A percentile compares a stretch with the other conserved stretches of the same genome.
phyloP scores from a whole-genome alignment of 441 rosid species.

The Syzygium malaccense region DNA sequence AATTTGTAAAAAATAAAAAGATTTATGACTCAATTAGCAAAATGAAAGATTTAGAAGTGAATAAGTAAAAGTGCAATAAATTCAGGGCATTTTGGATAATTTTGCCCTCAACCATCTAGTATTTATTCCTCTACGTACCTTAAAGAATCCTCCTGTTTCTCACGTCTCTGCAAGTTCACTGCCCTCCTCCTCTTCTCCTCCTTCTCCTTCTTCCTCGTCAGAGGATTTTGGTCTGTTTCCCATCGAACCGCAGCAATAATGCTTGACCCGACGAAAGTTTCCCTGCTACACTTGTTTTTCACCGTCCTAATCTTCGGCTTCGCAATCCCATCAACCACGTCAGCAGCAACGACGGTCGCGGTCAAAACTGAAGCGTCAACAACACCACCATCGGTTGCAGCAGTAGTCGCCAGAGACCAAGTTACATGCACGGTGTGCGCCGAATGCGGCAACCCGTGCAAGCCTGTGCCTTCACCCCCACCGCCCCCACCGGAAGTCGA shows the following conservation, averaged over 20 bases:
- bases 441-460: neutral
- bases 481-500: neutral
- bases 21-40: accelerated
- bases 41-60: too few relatives aligned
- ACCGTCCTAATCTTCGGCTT: neutral
- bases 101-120: neutral
- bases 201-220: neutral
- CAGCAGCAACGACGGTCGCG: neutral
- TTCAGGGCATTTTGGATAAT: neutral
- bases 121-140: neutral
- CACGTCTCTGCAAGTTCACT: neutral
- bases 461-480: neutral
- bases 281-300: neutral
- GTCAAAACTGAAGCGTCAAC: neutral
- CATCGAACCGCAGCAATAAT: neutral
- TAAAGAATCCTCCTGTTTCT: neutral
- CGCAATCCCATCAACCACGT: neutral
- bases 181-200: neutral
- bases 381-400: neutral
- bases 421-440: neutral
- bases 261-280: neutral
- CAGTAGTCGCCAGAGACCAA: neutral
- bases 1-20: neutral
- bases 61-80: accelerated
- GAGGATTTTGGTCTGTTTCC: neutral